Evolutionary conservation across 1,139 yeast species (phyloP), one percentile per base, ranked within the genome.

Genomic region (Insectozyma bohioensis): DNA sequence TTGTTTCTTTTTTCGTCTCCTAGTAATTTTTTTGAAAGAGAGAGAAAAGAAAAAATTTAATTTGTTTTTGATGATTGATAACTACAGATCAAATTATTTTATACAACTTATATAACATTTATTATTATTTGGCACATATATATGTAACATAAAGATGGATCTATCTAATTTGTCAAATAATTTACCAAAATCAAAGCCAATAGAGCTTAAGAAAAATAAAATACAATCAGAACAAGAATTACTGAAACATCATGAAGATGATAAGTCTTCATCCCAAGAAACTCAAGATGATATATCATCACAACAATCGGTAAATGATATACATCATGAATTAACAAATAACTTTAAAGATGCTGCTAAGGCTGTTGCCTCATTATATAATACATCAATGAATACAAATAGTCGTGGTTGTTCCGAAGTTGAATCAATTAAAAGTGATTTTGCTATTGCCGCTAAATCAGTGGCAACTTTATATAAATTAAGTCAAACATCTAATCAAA

Each of bases 391-490:
- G 7, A 42, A 50, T 6, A 34, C 23, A 32, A 37, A 39, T 12
- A 65, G 75, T 14, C 49, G 58, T 2, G 83, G 78, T 43, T 79
- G 79, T 54, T 72, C 79, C 35, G 61, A 62, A 33, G 84, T 84
- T 7, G 24, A 41, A 4, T 33, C 33, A 9, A 35, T 45, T 8
- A 67, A 77, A 18, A 50, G 59, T 1, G 84, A 78, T 44, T 80
- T 80, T 55, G 74, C 80, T 35, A 61, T 63, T 34, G 85, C 85
- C 7, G 85, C 85, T 19, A 69, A 75, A 37, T 74, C 84, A 3
- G 82, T 80, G 25, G 82, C 85, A 3, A 67, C 80, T 1, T 58
- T 80, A 8, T 80, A 79, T 46, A 61, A 83, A 33, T 50, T 76
- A 7, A 68, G 82, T 12, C 69, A 72, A 36, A 63, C 67, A 29